Evolutionary conservation across 768 basidiomycete genomes (phyloP), one percentile per base, ranked within the genome.

Genomic region (Favolaschia claudopus): DNA sequence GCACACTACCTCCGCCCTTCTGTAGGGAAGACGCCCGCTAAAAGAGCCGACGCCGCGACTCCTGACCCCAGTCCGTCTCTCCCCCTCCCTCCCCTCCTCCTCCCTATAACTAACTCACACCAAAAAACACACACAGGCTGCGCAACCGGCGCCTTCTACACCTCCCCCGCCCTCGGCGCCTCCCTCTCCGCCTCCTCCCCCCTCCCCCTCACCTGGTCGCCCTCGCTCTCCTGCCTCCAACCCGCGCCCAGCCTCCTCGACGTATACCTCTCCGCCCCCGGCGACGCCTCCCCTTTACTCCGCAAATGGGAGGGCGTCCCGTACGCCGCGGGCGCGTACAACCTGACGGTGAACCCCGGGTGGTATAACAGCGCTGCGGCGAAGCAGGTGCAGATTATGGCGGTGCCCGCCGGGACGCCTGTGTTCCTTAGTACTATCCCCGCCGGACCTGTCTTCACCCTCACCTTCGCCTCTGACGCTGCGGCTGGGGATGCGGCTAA

Each of bases 401-500:
- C 92, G 66, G 78, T 91, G 38, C 64, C 81, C 1, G 64, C 79
- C 7, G 83, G 82, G 22, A 59, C 76, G 6, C 80, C 83, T 2
- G 72, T 81, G 4, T 88, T 87, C 77, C 69, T 83, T 24, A 75
- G 79, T 46, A 72, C 77, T 37, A 71, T 85, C 34, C 85, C 88
- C 24, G 85, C 86, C 8, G 91, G 88, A 0, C 92, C 92, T 39
- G 71, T 92, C 53, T 87, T 91, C 67, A 85, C 78, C 10, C 88
- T 86, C 0, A 89, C 85, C 1, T 89, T 87, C 71, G 70, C 78
- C 5, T 61, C 78, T 1, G 74, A 83, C 0, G 61, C 77, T 7
- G 67, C 73, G 4, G 83, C 82, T 7, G 57, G 70, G 12, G 65
- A 74, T 6, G 76, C 82, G 4, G 66, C 77, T 2, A 68, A 71